phyloP scores from a whole-genome alignment of 768 basidiomycete genomes.

The Chalciporus pseudorubinellus region DNA sequence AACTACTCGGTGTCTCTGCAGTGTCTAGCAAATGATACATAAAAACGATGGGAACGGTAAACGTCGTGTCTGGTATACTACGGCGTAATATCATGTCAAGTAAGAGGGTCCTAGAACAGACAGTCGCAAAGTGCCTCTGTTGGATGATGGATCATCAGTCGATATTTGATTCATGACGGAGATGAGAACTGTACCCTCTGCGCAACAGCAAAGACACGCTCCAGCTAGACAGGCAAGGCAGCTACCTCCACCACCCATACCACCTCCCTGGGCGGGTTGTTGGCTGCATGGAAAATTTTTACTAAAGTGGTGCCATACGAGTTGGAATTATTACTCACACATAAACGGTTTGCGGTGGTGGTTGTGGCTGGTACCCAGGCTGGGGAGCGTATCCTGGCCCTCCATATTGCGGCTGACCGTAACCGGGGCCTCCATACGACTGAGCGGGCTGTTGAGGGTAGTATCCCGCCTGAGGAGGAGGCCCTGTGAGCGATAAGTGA shows the following conservation, averaged over 20 bases:
- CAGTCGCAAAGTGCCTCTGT: constrained; percentile 72
- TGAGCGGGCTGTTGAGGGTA: constrained; percentile 75
- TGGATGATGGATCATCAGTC: constrained; percentile 19
- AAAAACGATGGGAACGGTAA: constrained; percentile 11
- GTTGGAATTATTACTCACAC: constrained; percentile 49
- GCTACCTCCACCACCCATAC: constrained; percentile 32
- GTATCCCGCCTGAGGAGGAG: constrained; percentile 68
- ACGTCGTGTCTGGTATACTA: constrained; percentile 17
- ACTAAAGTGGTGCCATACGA: background rate
- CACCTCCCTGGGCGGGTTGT: constrained; percentile 38
- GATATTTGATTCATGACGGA: constrained; percentile 29
- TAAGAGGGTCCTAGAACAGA: constrained; percentile 41
- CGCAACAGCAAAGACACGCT: constrained; percentile 48
- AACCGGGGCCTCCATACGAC: constrained; percentile 56
- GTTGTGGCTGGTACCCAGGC: constrained; percentile 52
- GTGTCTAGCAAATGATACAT: constrained; percentile 15
- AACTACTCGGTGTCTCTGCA: constrained; percentile 2
- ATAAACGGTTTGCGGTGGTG: constrained; percentile 79
- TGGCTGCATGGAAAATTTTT: constrained; percentile 30
- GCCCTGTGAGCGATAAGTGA: constrained; percentile 32
- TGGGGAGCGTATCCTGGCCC: constrained; percentile 35
- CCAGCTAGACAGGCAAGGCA: constrained; percentile 50
- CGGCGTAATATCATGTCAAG: constrained; percentile 6
- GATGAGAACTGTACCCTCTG: constrained; percentile 40
- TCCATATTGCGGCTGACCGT: constrained; percentile 31